phyloP scores from a whole-genome alignment of 2,329 filamentous ascomycete species.

The Dendrostoma leiphaemia region DNA sequence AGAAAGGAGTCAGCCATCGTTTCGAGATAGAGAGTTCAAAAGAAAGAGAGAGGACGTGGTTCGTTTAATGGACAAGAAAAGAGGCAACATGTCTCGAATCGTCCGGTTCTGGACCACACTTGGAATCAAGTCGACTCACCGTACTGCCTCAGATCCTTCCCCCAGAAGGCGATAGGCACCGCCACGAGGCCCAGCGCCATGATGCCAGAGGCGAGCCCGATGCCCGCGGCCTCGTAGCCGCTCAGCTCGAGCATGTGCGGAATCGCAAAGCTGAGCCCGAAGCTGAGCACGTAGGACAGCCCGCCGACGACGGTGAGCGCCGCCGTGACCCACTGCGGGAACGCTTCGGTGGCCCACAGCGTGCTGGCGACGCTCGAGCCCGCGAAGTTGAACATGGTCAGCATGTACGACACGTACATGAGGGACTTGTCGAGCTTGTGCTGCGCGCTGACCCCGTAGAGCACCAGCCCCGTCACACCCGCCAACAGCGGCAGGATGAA shows the following conservation, averaged over 20 bases:
- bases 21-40: too few relatives aligned
- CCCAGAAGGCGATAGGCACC: neutral
- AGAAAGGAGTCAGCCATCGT: too few relatives aligned
- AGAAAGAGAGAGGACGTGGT: too few relatives aligned
- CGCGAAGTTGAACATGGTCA: neutral
- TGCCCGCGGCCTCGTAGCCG: neutral
- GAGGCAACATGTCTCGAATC: neutral
- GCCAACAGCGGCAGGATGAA: constrained; percentile 17
- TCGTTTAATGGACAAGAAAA: too few relatives aligned
- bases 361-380: neutral
- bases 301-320: neutral
- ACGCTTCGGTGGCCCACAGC: neutral
- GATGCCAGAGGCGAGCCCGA: neutral
- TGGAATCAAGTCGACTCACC: too few relatives aligned
- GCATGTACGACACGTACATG: neutral
- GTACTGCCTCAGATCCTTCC: neutral
- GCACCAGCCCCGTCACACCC: neutral
- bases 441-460: neutral
- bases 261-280: neutral
- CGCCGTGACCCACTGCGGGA: neutral
- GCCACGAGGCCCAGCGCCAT: neutral
- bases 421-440: neutral
- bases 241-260: neutral
- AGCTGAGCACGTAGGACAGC: neutral
- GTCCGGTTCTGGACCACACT: too few relatives aligned